Conservation (phyloP, 352 stramenopile genomes). For the Phytophthora ohioensis region DNA sequence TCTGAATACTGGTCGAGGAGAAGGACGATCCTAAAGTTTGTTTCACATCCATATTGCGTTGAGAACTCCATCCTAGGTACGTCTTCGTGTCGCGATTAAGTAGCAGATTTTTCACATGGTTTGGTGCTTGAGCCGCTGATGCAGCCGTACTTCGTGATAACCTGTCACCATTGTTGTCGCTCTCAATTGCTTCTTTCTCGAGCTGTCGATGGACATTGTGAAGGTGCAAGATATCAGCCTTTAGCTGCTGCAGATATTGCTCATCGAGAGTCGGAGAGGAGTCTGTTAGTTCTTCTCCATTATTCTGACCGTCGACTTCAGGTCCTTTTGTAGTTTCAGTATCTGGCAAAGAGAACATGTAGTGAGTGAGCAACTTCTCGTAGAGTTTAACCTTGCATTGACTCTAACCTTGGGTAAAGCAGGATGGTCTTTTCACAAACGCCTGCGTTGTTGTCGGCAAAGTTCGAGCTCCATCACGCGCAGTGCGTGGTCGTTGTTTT, state of each 20-base stretch:
- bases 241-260: constrained; percentile 65
- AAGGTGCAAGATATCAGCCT: constrained; percentile 60
- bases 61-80: constrained; percentile 23
- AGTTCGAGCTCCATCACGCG: constrained; percentile 47
- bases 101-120: constrained; percentile 70
- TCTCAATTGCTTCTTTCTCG: constrained; percentile 17
- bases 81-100: constrained; percentile 56
- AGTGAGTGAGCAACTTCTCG: too few species aligned
- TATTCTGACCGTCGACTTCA: constrained; percentile 3
- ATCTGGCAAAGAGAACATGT: not conserved
- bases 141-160: not conserved
- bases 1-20: constrained; percentile 25
- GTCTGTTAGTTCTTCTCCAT: not conserved
- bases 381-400: too few species aligned
- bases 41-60: constrained; percentile 8
- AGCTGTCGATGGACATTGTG: constrained; percentile 36
- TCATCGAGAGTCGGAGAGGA: constrained; percentile 35
- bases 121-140: constrained; percentile 29
- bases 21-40: constrained; percentile 1
- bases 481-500: constrained; percentile 63
- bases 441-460: constrained; percentile 9
- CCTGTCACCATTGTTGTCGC: constrained; percentile 11
- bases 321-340: not conserved
- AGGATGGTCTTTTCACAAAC: constrained; percentile 22
- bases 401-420: constrained; percentile 32